Conservation (phyloP, 2,329 filamentous ascomycete species). For the Penicillium sp. region DNA sequence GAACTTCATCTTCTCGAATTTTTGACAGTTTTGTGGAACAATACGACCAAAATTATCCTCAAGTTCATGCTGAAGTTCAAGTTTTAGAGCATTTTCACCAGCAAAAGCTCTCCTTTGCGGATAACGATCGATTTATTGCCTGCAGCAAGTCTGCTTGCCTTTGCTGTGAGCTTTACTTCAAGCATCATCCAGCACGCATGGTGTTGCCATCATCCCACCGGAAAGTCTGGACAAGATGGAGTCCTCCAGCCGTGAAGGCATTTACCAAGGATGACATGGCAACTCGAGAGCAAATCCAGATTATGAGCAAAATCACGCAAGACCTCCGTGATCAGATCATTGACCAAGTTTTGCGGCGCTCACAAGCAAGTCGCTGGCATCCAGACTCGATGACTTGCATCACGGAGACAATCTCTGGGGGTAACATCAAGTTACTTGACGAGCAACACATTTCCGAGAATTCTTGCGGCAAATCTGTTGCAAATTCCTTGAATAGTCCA, state of each 20-base stretch:
- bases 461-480: neutral
- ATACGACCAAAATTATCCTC: conserved; percentile 9
- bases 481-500: neutral
- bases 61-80: conserved; percentile 50
- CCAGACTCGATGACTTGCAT: conserved; percentile 29
- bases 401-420: neutral
- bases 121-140: conserved; percentile 49
- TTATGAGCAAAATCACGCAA: conserved; percentile 29
- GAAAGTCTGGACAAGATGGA: conserved; percentile 34
- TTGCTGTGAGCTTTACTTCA: conserved; percentile 44
- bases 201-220: conserved; percentile 26
- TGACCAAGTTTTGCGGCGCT: conserved; percentile 25
- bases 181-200: conserved; percentile 28
- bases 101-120: conserved; percentile 35
- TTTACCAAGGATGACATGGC: conserved; percentile 11
- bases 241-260: conserved; percentile 23
- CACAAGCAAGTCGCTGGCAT: conserved; percentile 21
- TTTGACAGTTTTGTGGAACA: conserved; percentile 20
- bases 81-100: conserved; percentile 51
- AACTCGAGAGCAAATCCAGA: conserved; percentile 14
- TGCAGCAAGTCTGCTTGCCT: conserved; percentile 57
- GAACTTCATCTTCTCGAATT: conserved; percentile 24
- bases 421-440: neutral
- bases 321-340: conserved; percentile 25
- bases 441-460: neutral